Percentiles rank a stretch among this genome's conserved stretches.
Conservation (phyloP, 2,329 filamentous ascomycete species). For the Colletotrichum orbiculare region DNA sequence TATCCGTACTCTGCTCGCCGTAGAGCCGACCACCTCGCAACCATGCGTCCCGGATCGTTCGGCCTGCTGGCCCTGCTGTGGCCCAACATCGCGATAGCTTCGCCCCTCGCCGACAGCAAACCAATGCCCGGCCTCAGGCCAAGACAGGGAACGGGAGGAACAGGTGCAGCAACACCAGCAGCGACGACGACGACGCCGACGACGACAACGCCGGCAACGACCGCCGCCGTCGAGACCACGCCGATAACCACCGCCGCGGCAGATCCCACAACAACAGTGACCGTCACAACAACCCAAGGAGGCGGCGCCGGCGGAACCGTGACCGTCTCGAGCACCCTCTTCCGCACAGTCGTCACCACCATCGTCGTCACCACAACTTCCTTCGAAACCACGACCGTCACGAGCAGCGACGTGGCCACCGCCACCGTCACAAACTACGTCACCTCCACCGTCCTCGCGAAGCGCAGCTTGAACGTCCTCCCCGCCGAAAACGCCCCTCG, state of each 20-base stretch:
- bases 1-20: neutral
- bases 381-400: slow-evolving; percentile 51
- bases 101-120: slow-evolving; percentile 11
- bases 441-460: slow-evolving; percentile 49
- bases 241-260: neutral
- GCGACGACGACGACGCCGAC: slow-evolving; percentile 12
- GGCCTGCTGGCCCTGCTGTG: slow-evolving; percentile 34
- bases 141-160: slow-evolving; percentile 18
- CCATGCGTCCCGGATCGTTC: slow-evolving; percentile 29
- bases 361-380: slow-evolving; percentile 48
- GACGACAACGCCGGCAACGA: slow-evolving; percentile 6
- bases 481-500: slow-evolving; percentile 43
- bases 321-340: slow-evolving; percentile 22
- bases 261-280: slow-evolving; percentile 24
- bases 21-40: slow-evolving; percentile 22
- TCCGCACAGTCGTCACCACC: slow-evolving; percentile 42
- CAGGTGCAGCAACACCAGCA: slow-evolving; percentile 1
- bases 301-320: slow-evolving; percentile 27
- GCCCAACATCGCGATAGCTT: slow-evolving; percentile 16
- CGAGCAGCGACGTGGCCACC: slow-evolving; percentile 47
- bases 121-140: slow-evolving; percentile 26
- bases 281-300: slow-evolving; percentile 14
- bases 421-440: slow-evolving; percentile 49
- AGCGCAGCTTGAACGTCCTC: slow-evolving; percentile 44
- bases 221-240: slow-evolving; percentile 5